Evolutionary conservation across 225 moss, liverwort and hornwort genomes (phyloP).

Genomic region (Asterella californica): DNA sequence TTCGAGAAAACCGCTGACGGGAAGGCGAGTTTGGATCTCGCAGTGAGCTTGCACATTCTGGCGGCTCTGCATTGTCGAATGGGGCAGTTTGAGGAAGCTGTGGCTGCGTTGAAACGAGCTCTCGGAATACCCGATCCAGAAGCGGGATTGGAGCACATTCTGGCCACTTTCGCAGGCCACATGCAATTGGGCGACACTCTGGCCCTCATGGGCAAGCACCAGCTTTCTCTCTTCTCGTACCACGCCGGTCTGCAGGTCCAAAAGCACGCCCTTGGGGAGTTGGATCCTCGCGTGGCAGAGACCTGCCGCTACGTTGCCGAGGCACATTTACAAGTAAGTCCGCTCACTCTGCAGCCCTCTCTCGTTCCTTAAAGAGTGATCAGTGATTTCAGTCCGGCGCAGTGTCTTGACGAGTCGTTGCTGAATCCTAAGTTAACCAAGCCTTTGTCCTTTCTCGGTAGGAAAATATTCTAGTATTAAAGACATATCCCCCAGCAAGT

Average conservation of each 20-base stretch:
- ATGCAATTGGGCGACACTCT: slow-evolving; percentile 99
- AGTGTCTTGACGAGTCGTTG: background rate
- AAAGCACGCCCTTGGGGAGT: slow-evolving; percentile 83
- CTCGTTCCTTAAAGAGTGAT: background rate
- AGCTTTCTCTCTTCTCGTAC: slow-evolving; percentile 70
- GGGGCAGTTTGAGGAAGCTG: slow-evolving; percentile 82
- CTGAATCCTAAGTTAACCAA: too few species aligned
- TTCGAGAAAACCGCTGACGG: slow-evolving; percentile 78
- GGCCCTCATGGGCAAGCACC: slow-evolving; percentile 80
- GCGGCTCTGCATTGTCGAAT: slow-evolving; percentile 87
- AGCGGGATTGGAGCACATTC: slow-evolving; percentile 74
- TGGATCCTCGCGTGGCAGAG: slow-evolving; percentile 91
- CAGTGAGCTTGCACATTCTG: slow-evolving; percentile 87
- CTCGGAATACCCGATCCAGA: slow-evolving; percentile 68
- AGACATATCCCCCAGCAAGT: background rate
- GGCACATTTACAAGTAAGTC: slow-evolving; percentile 84
- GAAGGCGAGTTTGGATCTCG: slow-evolving; percentile 76
- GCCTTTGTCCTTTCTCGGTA: too few species aligned
- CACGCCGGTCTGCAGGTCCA: slow-evolving; percentile 76
- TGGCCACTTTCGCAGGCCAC: slow-evolving; percentile 86
- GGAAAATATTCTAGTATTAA: background rate
- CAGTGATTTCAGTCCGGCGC: background rate
- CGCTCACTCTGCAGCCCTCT: background rate
- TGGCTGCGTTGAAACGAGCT: slow-evolving; percentile 62
- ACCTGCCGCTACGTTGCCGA: slow-evolving; percentile 97